Evolutionary conservation across 2,329 filamentous ascomycete genomes (phyloP), one percentile per base, ranked within the genome.

Genomic region (Clonostachys byssicola): DNA sequence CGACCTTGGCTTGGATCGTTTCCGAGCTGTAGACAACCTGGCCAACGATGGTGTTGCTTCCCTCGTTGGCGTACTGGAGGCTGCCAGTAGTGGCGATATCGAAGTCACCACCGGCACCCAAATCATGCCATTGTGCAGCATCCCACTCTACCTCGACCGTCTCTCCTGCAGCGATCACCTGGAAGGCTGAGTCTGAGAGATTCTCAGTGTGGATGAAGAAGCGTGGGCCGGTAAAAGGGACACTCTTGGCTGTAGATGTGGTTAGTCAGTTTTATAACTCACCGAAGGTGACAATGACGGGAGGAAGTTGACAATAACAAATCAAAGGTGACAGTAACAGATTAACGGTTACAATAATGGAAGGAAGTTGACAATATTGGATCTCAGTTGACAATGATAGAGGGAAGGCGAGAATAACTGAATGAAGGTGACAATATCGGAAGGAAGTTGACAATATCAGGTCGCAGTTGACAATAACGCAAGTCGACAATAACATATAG

Each of bases 1-100:
- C 74, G 36, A 86, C 68, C 16, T 70, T 60, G 50, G 83, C 68
- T 42, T 68, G 70, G 44, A 86, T 62, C 43, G 71, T 70, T 64
- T 85, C 84, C 56, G 75, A 80, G 39, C 68, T 65, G 64, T 75
- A 85, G 12, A 70, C 57, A 9, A 84, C 57, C 41, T 69, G 69
- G 39, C 74, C 78, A 8, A 69, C 62, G 46, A 86, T 69, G 41
- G 72, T 63, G 45, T 70, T 78, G 34, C 69, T 72, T 57, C 71
- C 65, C 36, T 62, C 63, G 23, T 69, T 68, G 20, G 80, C 75
- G 48, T 73, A 73, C 30, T 77, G 72, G 42, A 85, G 69, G 17
- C 70, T 67, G 10, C 83, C 82, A 10, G 64, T 62, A 5, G 79
- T 71, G 46, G 72, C 66, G 43, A 86, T 61, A 41, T 74, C 73